These are phyloP conservation scores for Xerocomus potaroensis DNA, from an alignment of 768 basidiomycete genomes.

Conservation along the genomic window DNA sequence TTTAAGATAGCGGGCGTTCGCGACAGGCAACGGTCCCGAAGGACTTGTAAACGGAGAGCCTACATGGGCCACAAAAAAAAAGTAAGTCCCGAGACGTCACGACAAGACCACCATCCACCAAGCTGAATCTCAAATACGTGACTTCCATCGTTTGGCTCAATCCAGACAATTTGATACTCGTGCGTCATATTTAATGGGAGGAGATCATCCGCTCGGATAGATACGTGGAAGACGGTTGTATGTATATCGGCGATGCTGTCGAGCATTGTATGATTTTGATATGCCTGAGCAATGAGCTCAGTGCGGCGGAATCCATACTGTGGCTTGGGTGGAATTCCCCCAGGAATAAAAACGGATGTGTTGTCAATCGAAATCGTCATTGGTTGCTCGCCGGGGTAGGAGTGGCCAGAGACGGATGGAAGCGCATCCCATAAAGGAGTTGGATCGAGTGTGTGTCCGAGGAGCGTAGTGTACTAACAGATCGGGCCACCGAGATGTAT, in stretches of 20 bases:
- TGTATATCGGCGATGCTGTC: conserved; percentile 18
- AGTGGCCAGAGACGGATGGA: neutral
- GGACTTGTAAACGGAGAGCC: conserved; percentile 52
- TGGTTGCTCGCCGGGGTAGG: conserved; percentile 41
- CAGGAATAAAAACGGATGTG: conserved; percentile 52
- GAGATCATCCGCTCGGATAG: conserved; percentile 38
- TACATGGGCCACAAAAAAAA: neutral
- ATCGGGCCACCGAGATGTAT: neutral
- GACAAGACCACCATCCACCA: conserved; percentile 32
- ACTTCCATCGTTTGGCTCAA: conserved; percentile 56
- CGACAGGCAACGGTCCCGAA: conserved; percentile 38
- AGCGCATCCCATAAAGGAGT: conserved; percentile 48
- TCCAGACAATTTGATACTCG: conserved; percentile 62
- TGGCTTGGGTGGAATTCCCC: conserved; percentile 27
- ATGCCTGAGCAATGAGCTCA: neutral
- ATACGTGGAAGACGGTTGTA: conserved; percentile 48
- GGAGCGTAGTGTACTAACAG: conserved; percentile 46
- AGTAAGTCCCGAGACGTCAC: neutral
- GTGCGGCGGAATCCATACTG: conserved; percentile 30
- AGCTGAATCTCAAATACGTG: conserved; percentile 59
- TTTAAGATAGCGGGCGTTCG: conserved; percentile 47
- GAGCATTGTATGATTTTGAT: neutral
- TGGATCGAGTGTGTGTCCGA: conserved; percentile 34
- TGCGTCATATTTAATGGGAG: conserved; percentile 49
- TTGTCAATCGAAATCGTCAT: conserved; percentile 48